phyloP scores from a whole-genome alignment of 2,329 filamentous ascomycete species.

The Chalaropsis thielavioides region DNA sequence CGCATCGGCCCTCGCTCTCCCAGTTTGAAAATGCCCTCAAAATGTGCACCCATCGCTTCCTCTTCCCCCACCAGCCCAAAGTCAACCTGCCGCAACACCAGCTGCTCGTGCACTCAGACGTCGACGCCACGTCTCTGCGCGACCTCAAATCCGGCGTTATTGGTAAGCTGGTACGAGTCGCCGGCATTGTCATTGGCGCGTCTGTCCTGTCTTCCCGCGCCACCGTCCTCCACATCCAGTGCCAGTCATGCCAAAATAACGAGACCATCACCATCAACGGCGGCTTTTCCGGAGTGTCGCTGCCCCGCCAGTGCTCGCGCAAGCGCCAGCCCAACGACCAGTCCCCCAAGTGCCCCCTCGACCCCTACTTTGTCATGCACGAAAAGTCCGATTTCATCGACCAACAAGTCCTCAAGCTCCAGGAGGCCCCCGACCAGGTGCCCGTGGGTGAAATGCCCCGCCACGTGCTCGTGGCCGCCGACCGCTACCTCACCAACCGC shows the following conservation, averaged over 20 bases:
- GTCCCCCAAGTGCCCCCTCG: conserved; percentile 67
- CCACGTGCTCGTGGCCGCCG: conserved; percentile 91
- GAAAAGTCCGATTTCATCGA: conserved; percentile 92
- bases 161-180: conserved; percentile 86
- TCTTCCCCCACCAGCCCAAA: conserved; percentile 60
- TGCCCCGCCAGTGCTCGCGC: conserved; percentile 65
- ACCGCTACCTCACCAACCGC: conserved; percentile 85
- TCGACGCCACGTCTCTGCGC: conserved; percentile 81
- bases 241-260: conserved; percentile 66
- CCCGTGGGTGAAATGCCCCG: conserved; percentile 90
- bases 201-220: conserved; percentile 95
- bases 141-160: conserved; percentile 88
- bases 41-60: conserved; percentile 82
- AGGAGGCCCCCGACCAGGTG: conserved; percentile 94
- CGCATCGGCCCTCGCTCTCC: not conserved
- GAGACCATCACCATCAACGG: conserved; percentile 59
- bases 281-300: conserved; percentile 73
- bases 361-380: conserved; percentile 91
- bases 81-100: conserved; percentile 76
- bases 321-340: conserved; percentile 49
- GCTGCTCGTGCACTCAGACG: conserved; percentile 82
- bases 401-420: conserved; percentile 93
- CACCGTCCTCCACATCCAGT: conserved; percentile 72
- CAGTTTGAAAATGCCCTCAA: conserved; percentile 86
- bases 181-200: conserved; percentile 92